These are phyloP conservation scores for Pythium insidiosum DNA, from an alignment of 352 stramenopile species.

Conservation along the genomic window DNA sequence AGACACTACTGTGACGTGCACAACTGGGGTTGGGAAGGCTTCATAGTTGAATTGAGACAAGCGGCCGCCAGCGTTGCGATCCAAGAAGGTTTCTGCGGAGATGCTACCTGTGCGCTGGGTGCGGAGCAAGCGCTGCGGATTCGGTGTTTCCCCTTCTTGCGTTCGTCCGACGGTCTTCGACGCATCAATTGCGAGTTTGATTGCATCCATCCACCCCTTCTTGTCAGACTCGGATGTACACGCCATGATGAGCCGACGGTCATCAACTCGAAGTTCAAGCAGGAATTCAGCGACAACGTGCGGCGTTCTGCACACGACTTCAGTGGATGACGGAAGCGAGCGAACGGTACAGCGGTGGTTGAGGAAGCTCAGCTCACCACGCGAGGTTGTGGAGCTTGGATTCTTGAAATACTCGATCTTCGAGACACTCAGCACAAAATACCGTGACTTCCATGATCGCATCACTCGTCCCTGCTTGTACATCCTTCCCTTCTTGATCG, in stretches of 20 bases:
- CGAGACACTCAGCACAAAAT: slow-evolving; percentile 81
- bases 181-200: slow-evolving; percentile 80
- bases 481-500: slow-evolving; percentile 85
- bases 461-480: slow-evolving; percentile 83
- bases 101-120: slow-evolving; percentile 60
- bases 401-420: slow-evolving; percentile 85
- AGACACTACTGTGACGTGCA: slow-evolving; percentile 75
- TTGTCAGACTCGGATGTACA: slow-evolving; percentile 81
- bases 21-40: slow-evolving; percentile 65
- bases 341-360: slow-evolving; percentile 72
- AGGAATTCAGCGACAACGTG: slow-evolving; percentile 65
- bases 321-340: slow-evolving; percentile 43
- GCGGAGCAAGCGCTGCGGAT: slow-evolving; percentile 42
- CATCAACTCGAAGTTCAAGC: slow-evolving; percentile 66
- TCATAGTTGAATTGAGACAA: slow-evolving; percentile 85
- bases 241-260: slow-evolving; percentile 76
- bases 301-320: slow-evolving; percentile 67
- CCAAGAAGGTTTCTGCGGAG: slow-evolving; percentile 62
- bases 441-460: slow-evolving; percentile 82
- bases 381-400: no score
- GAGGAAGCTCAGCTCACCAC: slow-evolving; percentile 75
- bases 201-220: slow-evolving; percentile 80
- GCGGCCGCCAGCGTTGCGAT: slow-evolving; percentile 53
- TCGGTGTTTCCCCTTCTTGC: slow-evolving; percentile 35
- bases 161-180: slow-evolving; percentile 77